A percentile compares a stretch with the other conserved stretches of the same genome.
These are phyloP conservation scores for Pleurotus eryngii DNA, from an alignment of 768 basidiomycete species.

Conservation along the genomic window DNA sequence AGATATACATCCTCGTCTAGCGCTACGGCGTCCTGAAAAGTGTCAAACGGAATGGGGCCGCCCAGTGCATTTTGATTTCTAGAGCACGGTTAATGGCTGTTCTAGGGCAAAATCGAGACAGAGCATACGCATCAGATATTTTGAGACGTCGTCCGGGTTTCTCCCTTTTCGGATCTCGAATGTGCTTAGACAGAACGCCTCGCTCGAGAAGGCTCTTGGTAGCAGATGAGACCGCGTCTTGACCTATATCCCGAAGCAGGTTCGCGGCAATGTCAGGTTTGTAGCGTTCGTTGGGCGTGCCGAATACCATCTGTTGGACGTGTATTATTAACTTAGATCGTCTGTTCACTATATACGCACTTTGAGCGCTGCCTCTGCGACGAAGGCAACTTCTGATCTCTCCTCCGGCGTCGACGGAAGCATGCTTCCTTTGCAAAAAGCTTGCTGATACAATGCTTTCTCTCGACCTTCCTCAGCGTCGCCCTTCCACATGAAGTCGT, in stretches of 20 bases:
- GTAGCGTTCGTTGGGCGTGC: constrained; percentile 69
- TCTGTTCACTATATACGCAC: constrained; percentile 28
- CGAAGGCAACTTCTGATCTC: constrained; percentile 36
- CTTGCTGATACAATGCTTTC: constrained; percentile 56
- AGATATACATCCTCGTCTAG: constrained; percentile 51
- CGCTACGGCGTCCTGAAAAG: constrained; percentile 68
- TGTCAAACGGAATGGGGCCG: constrained; percentile 59
- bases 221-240: constrained; percentile 51
- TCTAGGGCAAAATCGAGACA: not conserved
- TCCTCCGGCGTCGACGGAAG: constrained; percentile 18
- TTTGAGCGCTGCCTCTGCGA: constrained; percentile 74
- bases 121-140: constrained; percentile 66
- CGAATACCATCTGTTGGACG: constrained; percentile 64
- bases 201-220: constrained; percentile 59
- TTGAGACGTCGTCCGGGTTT: constrained; percentile 74
- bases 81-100: not conserved
- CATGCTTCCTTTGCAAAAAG: constrained; percentile 47
- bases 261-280: constrained; percentile 53
- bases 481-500: constrained; percentile 76
- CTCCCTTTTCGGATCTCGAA: constrained; percentile 57
- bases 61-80: constrained; percentile 70
- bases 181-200: constrained; percentile 63
- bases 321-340: too few species aligned
- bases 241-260: constrained; percentile 55
- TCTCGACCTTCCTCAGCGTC: constrained; percentile 75